phyloP scores from a whole-genome alignment of 1,139 yeast species.

The Taphrina wiesneri region DNA sequence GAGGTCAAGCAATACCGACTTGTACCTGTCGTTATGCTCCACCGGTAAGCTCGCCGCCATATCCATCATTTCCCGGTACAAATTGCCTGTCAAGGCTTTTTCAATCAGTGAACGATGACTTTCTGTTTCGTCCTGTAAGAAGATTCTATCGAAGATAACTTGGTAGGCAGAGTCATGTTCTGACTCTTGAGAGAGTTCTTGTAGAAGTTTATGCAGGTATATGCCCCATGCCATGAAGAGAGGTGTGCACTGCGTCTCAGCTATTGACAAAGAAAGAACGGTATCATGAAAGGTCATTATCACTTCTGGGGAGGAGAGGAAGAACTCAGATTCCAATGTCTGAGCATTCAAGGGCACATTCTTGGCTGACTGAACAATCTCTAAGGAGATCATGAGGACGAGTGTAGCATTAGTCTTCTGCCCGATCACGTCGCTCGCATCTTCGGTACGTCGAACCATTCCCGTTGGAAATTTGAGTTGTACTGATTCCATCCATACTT shows the following conservation, averaged over 20 bases:
- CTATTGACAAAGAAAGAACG: not conserved
- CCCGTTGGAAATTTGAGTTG: not conserved
- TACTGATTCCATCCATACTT: slow-evolving; percentile 3
- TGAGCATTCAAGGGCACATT: not conserved
- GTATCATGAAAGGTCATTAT: not conserved
- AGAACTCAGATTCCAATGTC: slow-evolving; percentile 9
- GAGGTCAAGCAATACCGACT: slow-evolving; percentile 8
- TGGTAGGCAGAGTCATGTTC: slow-evolving; percentile 11
- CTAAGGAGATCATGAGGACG: slow-evolving; percentile 10
- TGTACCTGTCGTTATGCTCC: not conserved
- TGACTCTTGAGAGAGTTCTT: not conserved
- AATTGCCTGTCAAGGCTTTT: slow-evolving; percentile 2
- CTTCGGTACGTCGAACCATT: not conserved
- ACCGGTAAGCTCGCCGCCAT: not conserved
- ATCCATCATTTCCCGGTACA: not conserved
- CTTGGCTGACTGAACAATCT: slow-evolving; percentile 21
- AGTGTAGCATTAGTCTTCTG: not conserved
- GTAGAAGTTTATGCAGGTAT: slow-evolving; percentile 14
- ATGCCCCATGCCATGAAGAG: slow-evolving; percentile 30
- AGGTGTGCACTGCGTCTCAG: not conserved
- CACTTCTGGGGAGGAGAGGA: slow-evolving; percentile 10
- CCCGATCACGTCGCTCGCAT: not conserved
- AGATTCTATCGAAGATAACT: slow-evolving; percentile 6
- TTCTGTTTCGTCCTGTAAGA: not conserved
- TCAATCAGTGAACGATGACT: slow-evolving; percentile 25